These are phyloP conservation scores for Sesbania bispinosa DNA, from an alignment of 306 rosid genomes.

Conservation along the genomic window DNA sequence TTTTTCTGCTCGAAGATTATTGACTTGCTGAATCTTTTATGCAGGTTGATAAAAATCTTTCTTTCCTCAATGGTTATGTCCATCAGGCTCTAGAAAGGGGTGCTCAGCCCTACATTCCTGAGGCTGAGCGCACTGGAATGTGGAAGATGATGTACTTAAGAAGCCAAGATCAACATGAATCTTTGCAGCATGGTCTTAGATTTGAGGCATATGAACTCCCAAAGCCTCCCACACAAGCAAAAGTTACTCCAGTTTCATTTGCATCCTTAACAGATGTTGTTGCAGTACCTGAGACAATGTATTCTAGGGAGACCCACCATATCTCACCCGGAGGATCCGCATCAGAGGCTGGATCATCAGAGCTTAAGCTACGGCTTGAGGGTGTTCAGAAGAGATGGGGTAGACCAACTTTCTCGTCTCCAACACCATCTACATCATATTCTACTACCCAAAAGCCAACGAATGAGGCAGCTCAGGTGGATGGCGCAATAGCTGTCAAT, in stretches of 20 bases:
- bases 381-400: conserved; percentile 94
- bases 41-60: conserved; percentile 74
- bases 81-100: conserved; percentile 63
- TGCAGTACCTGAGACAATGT: conserved; percentile 63
- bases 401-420: conserved; percentile 57
- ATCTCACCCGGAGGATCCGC: conserved; percentile 40
- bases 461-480: conserved; percentile 55
- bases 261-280: conserved; percentile 61
- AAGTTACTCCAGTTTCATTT: conserved; percentile 41
- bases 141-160: conserved; percentile 44
- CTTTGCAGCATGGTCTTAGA: conserved; percentile 56
- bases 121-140: conserved; percentile 55
- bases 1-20: background rate
- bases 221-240: conserved; percentile 55
- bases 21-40: conserved; percentile 24
- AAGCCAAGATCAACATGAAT: conserved; percentile 64
- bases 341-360: conserved; percentile 54
- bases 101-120: conserved; percentile 69
- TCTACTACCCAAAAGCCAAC: conserved; percentile 52
- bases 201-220: conserved; percentile 91
- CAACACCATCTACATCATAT: conserved; percentile 42
- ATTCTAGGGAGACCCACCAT: conserved; percentile 56
- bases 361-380: conserved; percentile 66
- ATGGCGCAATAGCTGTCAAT: conserved; percentile 32
- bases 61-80: conserved; percentile 67